A percentile compares a stretch with the other conserved stretches of the same genome.
These are phyloP conservation scores for Mortierella sp. DNA, from an alignment of 371 early-diverging fungal species.

Conservation along the genomic window DNA sequence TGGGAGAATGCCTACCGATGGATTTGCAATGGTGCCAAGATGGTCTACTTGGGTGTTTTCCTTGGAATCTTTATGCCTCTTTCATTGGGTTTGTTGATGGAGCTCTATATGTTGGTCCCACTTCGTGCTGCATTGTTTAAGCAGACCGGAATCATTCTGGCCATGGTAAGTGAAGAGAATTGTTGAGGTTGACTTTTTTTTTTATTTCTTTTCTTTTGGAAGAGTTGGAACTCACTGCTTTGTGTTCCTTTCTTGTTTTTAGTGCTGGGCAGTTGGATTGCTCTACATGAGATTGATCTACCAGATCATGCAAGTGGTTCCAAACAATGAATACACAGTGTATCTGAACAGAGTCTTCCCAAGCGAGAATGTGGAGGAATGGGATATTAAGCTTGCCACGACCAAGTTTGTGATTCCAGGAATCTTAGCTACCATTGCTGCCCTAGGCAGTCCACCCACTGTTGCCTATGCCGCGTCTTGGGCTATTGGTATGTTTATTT, in stretches of 20 bases:
- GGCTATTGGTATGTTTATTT: neutral
- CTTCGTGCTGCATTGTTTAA: slow-evolving; percentile 39
- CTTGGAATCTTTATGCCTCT: slow-evolving; percentile 62
- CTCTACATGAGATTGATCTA: slow-evolving; percentile 65
- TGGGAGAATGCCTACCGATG: neutral
- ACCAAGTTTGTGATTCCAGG: slow-evolving; percentile 18
- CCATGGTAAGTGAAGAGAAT: slow-evolving; percentile 41
- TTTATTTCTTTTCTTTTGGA: neutral
- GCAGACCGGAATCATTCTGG: slow-evolving; percentile 44
- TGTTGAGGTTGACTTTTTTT: neutral
- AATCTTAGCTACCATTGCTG: neutral
- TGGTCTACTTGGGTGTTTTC: slow-evolving; percentile 52
- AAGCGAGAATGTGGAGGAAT: slow-evolving; percentile 12
- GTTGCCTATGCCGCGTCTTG: slow-evolving; percentile 11
- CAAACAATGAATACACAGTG: slow-evolving; percentile 56
- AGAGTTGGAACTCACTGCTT: neutral
- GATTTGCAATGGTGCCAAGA: slow-evolving; percentile 15
- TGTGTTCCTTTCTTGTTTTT: slow-evolving; percentile 4
- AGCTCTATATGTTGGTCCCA: slow-evolving; percentile 63
- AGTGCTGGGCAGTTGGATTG: slow-evolving; percentile 73
- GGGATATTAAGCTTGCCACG: slow-evolving; percentile 22
- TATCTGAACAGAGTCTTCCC: slow-evolving; percentile 48
- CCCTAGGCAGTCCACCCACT: slow-evolving; percentile 11
- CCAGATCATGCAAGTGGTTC: slow-evolving; percentile 58
- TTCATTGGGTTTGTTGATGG: slow-evolving; percentile 56